phyloP scores from a whole-genome alignment of 1,284 basidiomycete species.

The Ceratobasidium sp. region DNA sequence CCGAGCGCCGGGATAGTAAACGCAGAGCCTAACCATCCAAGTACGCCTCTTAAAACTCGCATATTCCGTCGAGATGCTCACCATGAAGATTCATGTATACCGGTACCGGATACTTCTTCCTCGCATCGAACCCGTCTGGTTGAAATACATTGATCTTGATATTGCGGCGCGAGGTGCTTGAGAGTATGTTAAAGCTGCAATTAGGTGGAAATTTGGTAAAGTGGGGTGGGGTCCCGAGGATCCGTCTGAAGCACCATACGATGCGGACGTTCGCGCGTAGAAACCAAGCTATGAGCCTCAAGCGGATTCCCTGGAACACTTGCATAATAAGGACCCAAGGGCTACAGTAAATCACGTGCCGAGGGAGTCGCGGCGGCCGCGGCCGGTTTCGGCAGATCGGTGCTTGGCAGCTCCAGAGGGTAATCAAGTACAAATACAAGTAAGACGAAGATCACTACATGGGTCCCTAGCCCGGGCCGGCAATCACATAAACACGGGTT shows the following conservation, averaged over 20 bases:
- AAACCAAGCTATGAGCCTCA: slow-evolving; percentile 4
- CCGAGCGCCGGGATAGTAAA: slow-evolving; percentile 29
- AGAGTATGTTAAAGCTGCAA: slow-evolving; percentile 3
- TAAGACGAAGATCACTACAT: too few species aligned
- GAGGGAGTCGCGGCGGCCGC: neutral
- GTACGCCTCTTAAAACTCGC: neutral
- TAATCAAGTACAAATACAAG: too few species aligned
- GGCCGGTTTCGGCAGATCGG: too few species aligned
- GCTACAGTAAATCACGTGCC: neutral
- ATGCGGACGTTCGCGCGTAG: neutral
- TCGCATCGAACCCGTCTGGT: slow-evolving; percentile 3
- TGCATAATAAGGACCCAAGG: neutral
- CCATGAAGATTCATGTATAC: slow-evolving; percentile 47
- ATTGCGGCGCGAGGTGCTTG: neutral
- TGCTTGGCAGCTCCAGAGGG: too few species aligned
- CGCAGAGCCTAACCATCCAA: slow-evolving; percentile 20
- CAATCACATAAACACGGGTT: neutral
- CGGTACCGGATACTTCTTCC: slow-evolving; percentile 15
- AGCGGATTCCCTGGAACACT: neutral
- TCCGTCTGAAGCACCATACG: neutral
- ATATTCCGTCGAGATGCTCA: neutral
- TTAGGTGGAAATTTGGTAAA: slow-evolving; percentile 32
- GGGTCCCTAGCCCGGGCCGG: too few species aligned
- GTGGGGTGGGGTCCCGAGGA: neutral
- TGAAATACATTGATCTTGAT: slow-evolving; percentile 21